Evolutionary conservation across 257 asterid species (phyloP), one percentile per base, ranked within the genome.

Genomic region (Gardenia jasminoides): DNA sequence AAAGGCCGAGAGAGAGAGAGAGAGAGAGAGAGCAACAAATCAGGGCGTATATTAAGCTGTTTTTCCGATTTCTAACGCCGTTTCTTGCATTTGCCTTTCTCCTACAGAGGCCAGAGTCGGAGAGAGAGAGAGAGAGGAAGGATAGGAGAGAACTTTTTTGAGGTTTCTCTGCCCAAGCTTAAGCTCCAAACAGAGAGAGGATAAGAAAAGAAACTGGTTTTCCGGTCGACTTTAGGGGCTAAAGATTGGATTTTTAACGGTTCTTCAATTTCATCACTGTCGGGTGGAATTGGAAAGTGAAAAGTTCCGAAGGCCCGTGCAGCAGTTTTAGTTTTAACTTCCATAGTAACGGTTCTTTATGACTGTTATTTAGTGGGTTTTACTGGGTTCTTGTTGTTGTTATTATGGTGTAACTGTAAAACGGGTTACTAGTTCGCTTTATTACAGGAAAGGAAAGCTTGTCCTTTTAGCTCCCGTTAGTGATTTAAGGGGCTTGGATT

Each of bases 21-120:
- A 44, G 12, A 69, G 20, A 76, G 82, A 87, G 85, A 86, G 59
- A 84, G 88, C 86, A 88, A 84, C 84, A 82, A 82, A 84, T 85
- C 84, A 80, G 82, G 88, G 86, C 86, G 79, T 87, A 81, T 88
- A 82, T 82, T 89, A 65, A 82, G 90, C 93, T 85, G 88, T 82
- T 87, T 82, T 90, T 74, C 70, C 83, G 88, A 81, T 78, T 70
- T 41, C 81, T 67, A 64, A 74, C 86, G 67, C 71, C 84, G 82
- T 84, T 86, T 80, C 82, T 77, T 79, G 48, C 74, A 31, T 74
- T 31, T 66, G 62, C 80, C 80, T 30, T 67, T 47, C 85, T 44
- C 10, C 43, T 62, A 19, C 24, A 41, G 41, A 20, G 20, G 64
- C 20, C 26, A 15, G 22, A 52, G 58, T 26, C 48, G 43, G 59